phyloP scores from a whole-genome alignment of 495 filamentous ascomycete species.

The Schizothecium vesticola region DNA sequence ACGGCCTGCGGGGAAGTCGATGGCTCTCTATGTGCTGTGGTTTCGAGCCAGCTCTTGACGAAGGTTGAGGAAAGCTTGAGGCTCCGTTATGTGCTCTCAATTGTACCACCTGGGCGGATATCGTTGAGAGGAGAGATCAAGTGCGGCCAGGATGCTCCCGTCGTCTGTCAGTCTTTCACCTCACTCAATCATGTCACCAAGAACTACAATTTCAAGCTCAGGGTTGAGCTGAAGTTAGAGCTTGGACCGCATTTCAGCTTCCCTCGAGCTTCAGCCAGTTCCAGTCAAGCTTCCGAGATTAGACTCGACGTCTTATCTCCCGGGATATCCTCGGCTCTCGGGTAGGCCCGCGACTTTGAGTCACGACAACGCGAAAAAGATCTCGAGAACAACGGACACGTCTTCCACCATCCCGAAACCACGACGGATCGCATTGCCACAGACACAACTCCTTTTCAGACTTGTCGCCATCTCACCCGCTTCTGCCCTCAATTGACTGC shows the following conservation, averaged over 20 bases:
- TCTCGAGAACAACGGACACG: constrained; percentile 8
- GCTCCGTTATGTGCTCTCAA: too few species aligned
- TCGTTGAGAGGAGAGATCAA: too few species aligned
- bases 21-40: too few species aligned
- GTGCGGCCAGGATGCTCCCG: too few species aligned
- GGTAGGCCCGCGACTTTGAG: neutral
- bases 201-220: neutral
- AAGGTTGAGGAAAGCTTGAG: too few species aligned
- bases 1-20: too few species aligned
- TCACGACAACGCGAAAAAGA: neutral
- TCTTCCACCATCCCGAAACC: constrained; percentile 1
- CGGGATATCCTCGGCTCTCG: neutral
- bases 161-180: too few species aligned
- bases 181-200: neutral
- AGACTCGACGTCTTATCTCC: neutral
- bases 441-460: neutral
- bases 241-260: neutral
- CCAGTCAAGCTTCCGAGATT: neutral
- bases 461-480: neutral
- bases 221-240: neutral
- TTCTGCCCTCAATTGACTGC: constrained; percentile 25
- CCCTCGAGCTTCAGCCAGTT: neutral
- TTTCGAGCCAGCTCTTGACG: too few species aligned
- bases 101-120: too few species aligned
- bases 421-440: neutral